Percentiles rank a stretch among this genome's conserved stretches.
Conservation (phyloP, 108 stramenopile genomes). For the Cyclotella atomus region DNA sequence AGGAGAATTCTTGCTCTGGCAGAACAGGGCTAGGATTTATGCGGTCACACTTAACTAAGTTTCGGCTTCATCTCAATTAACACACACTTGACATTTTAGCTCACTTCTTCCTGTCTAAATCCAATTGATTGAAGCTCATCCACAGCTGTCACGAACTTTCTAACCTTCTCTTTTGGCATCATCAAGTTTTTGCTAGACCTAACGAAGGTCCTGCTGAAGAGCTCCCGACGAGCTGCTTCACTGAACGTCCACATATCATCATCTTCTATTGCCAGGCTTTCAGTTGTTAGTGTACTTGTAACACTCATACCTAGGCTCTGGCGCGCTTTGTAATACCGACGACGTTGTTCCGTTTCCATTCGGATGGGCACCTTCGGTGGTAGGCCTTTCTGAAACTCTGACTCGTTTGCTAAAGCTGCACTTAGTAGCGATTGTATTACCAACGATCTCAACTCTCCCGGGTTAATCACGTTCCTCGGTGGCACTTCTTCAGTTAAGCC, state of each 20-base stretch:
- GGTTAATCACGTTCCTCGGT: constrained; percentile 40
- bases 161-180: constrained; percentile 35
- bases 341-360: constrained; percentile 44
- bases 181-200: constrained; percentile 26
- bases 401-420: constrained; percentile 51
- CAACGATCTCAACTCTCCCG: constrained; percentile 41
- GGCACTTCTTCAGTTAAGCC: constrained; percentile 52
- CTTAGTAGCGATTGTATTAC: constrained; percentile 51
- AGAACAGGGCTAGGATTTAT: constrained; percentile 25
- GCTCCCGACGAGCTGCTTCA: constrained; percentile 37
- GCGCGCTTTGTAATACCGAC: not conserved
- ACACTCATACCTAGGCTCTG: constrained; percentile 29
- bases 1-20: constrained; percentile 38
- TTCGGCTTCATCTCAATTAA: too few relatives aligned
- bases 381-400: constrained; percentile 35
- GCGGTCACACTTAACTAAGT: not conserved
- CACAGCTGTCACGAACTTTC: constrained; percentile 26
- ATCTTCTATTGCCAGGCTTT: constrained; percentile 20
- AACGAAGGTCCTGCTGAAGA: constrained; percentile 36
- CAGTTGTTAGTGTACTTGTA: constrained; percentile 24
- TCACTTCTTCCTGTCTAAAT: too few relatives aligned
- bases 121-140: constrained; percentile 14
- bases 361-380: constrained; percentile 45
- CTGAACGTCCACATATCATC: constrained; percentile 50
- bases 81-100: too few relatives aligned